These are phyloP conservation scores for Mikania micrantha DNA, from an alignment of 129 eudicot species.

Conservation along the genomic window DNA sequence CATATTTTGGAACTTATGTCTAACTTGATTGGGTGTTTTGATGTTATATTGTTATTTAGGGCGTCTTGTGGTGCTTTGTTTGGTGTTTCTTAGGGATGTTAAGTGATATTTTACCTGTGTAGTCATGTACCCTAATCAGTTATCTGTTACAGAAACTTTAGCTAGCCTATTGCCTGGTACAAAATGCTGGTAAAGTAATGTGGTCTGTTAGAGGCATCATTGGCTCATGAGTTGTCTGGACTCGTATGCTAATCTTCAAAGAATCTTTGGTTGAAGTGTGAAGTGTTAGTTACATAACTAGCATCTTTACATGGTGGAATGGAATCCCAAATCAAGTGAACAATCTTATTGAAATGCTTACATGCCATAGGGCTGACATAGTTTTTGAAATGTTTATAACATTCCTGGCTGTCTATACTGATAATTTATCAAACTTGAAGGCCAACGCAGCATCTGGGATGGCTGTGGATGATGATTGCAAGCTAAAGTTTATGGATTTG, in stretches of 20 bases:
- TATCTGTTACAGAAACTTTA: not conserved
- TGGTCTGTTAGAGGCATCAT: not conserved
- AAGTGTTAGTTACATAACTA: not conserved
- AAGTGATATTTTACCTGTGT: not conserved
- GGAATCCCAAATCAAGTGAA: not conserved
- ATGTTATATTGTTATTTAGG: no score
- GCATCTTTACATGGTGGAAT: not conserved
- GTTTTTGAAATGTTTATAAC: not conserved
- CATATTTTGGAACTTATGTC: not conserved
- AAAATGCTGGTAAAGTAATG: not conserved
- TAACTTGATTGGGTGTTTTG: not conserved
- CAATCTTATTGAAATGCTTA: not conserved
- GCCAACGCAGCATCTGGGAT: slow-evolving; percentile 38
- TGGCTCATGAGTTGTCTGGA: not conserved
- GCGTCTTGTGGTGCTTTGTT: not conserved
- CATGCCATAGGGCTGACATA: not conserved
- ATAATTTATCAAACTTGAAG: slow-evolving; percentile 3
- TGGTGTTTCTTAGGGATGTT: not conserved
- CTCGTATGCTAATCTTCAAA: not conserved
- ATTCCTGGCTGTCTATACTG: not conserved
- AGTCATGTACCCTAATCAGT: no score
- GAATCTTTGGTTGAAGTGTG: not conserved
- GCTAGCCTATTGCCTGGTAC: not conserved
- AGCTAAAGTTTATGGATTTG: slow-evolving; percentile 45
- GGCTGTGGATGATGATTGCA: slow-evolving; percentile 48